phyloP scores from a whole-genome alignment of 2,329 filamentous ascomycete species.

The Coniochaeta ligniaria region DNA sequence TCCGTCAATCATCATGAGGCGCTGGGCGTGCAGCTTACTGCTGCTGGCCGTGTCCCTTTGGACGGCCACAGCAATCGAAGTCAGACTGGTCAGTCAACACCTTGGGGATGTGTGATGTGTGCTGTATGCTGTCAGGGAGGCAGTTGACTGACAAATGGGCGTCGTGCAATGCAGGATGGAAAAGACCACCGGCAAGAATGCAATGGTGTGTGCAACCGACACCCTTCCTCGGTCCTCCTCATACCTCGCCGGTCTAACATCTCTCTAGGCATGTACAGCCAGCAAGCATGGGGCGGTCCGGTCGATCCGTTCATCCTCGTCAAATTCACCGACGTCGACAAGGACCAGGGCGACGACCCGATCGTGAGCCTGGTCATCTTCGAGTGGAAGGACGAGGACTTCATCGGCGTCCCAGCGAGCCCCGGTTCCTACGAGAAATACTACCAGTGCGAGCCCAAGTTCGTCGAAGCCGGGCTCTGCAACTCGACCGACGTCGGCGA shows the following conservation, averaged over 20 bases:
- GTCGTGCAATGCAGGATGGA: slow-evolving; percentile 53
- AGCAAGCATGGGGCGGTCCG: slow-evolving; percentile 77
- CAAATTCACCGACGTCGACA: slow-evolving; percentile 52
- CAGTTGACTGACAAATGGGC: background rate
- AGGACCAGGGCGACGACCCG: slow-evolving; percentile 58
- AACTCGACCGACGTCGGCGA: slow-evolving; percentile 70
- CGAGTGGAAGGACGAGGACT: slow-evolving; percentile 80
- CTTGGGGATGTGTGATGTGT: background rate
- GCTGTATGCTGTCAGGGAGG: background rate
- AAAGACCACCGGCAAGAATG: slow-evolving; percentile 76
- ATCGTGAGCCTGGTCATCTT: slow-evolving; percentile 83
- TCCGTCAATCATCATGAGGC: slow-evolving; percentile 38
- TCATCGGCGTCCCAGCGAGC: slow-evolving; percentile 64
- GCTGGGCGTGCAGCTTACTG: slow-evolving; percentile 40
- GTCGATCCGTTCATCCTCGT: slow-evolving; percentile 84
- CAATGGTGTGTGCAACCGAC: slow-evolving; percentile 38
- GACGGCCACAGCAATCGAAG: slow-evolving; percentile 49
- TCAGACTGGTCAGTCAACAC: slow-evolving; percentile 41
- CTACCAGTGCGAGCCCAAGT: slow-evolving; percentile 66
- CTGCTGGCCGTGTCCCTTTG: slow-evolving; percentile 46
- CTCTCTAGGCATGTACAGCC: slow-evolving; percentile 81
- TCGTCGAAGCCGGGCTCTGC: slow-evolving; percentile 64
- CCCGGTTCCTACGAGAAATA: slow-evolving; percentile 41
- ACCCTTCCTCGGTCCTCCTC: background rate
- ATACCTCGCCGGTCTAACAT: background rate